A percentile compares a stretch with the other conserved stretches of the same genome.
These are phyloP conservation scores for Claviceps quebecensis DNA, from an alignment of 2,329 filamentous ascomycete genomes.

Conservation along the genomic window DNA sequence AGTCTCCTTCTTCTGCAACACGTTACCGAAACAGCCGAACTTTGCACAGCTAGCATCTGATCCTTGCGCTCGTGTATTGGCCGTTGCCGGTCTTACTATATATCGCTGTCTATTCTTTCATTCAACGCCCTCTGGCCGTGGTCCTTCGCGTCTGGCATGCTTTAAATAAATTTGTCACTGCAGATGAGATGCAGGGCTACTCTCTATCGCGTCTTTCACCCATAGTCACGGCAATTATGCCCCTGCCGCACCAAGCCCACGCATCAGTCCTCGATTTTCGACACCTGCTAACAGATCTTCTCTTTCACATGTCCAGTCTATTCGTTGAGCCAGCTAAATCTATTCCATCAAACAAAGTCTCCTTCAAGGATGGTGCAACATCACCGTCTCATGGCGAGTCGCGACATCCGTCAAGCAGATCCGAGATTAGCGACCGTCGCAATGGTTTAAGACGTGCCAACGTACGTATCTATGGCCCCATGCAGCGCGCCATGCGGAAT, in stretches of 20 bases:
- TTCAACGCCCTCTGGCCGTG: not conserved
- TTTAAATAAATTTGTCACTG: not conserved
- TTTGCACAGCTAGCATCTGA: not conserved
- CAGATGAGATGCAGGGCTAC: not conserved
- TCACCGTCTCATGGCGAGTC: constrained; percentile 27
- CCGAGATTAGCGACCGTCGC: constrained; percentile 18
- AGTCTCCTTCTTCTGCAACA: constrained; percentile 15
- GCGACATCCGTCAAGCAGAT: constrained; percentile 20
- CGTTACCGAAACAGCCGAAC: not conserved
- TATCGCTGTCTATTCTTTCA: not conserved
- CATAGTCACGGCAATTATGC: not conserved
- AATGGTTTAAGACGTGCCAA: constrained; percentile 11
- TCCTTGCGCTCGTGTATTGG: not conserved
- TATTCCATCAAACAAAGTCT: constrained; percentile 23
- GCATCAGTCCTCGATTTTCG: not conserved
- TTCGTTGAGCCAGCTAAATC: constrained; percentile 33
- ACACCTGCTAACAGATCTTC: constrained; percentile 8
- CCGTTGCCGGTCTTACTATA: not conserved
- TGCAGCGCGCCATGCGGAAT: constrained; percentile 12
- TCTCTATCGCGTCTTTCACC: constrained; percentile 5
- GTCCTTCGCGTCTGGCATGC: not conserved
- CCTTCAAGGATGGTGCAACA: constrained; percentile 15
- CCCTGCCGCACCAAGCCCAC: not conserved
- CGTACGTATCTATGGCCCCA: constrained; percentile 15
- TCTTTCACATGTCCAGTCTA: constrained; percentile 18